Percentiles rank a stretch among this genome's conserved stretches.
phyloP scores from a whole-genome alignment of 2,329 filamentous ascomycete species.

The Pseudogymnoascus sp. region DNA sequence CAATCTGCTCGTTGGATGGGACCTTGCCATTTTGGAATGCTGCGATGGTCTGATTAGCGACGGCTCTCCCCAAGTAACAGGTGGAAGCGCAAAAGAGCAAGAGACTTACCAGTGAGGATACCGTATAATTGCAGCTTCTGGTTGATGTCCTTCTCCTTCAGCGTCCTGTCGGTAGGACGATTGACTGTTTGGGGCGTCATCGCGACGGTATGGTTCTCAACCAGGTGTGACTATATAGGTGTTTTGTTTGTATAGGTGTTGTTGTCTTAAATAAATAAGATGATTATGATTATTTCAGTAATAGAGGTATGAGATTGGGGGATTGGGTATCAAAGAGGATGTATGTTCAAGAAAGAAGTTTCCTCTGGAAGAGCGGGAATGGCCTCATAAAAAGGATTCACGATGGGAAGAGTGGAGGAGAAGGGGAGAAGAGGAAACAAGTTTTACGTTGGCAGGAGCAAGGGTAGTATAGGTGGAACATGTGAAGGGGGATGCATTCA shows the following conservation, averaged over 20 bases:
- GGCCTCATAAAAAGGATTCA: slow-evolving; percentile 5
- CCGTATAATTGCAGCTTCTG: slow-evolving; percentile 92
- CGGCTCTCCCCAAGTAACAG: not conserved
- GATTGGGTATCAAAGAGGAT: slow-evolving; percentile 5
- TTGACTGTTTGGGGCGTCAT: slow-evolving; percentile 19
- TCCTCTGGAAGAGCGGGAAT: not conserved
- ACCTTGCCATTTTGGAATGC: slow-evolving; percentile 87
- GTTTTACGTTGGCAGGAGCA: not conserved
- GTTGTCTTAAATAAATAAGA: not conserved
- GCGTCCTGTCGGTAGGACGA: slow-evolving; percentile 23
- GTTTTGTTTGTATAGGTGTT: slow-evolving; percentile 2
- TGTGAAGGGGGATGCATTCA: not conserved
- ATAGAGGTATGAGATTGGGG: not conserved
- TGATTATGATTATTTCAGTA: not conserved
- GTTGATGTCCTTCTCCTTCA: slow-evolving; percentile 59
- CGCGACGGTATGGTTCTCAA: not conserved
- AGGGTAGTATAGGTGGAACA: not conserved
- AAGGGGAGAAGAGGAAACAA: not conserved
- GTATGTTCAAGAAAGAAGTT: not conserved
- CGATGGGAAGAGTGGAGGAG: not conserved
- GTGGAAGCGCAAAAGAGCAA: not conserved
- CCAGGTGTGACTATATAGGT: not conserved
- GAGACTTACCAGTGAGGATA: slow-evolving; percentile 58
- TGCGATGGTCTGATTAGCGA: slow-evolving; percentile 27
- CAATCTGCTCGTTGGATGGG: slow-evolving; percentile 72